Base-by-base conservation (phyloP, 495 filamentous ascomycete genomes). In the Neurospora sp. region DNA sequence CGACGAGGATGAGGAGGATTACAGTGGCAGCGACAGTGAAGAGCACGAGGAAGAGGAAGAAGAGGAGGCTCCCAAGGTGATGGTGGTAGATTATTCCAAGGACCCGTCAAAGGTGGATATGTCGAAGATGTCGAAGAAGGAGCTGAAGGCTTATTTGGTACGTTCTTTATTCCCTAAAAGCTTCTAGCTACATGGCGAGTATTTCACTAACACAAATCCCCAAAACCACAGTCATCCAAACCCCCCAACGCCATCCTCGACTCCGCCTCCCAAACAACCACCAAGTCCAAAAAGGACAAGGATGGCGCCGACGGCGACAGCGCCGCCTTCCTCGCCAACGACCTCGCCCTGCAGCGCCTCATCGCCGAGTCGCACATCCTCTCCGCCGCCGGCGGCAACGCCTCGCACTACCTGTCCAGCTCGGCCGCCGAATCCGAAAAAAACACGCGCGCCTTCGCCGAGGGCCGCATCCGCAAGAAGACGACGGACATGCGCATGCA, bases 311-410 rank as follows among this genome's bases (percentile, higher is more conserved):
- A 77, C 5, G 82, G 86, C 42, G 85, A 86, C 75, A 83, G 82
- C 48, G 87, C 88, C 42, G 82, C 84, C 20, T 81, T 86, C 74
- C 84, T 98, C 3, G 95, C 95, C 82, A 96, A 98, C 79, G 96
- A 99, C 77, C 88, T 98, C 31, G 94, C 92, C 11, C 87, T 99
- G 23, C 94, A 98, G 77, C 89, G 94, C 18, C 88, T 99, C 12
- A 89, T 99, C 12, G 86, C 90, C 73, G 96, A 99, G 85, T 98
- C 95, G 1, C 95, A 98, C 82, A 90, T 99, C 42, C 90, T 99
- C 71, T 91, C 94, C 18, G 85, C 89, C 3, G 78, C 85, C 7
- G 84, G 84, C 11, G 86, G 87, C n/a, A 89, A 92, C 62, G 84
- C 88, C 7, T 79, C 78, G 23, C 79, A 81, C 76, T 81, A 78